Evolutionary conservation across 2,329 filamentous ascomycete genomes (phyloP).

Genomic region (Mycosphaerella sp.): DNA sequence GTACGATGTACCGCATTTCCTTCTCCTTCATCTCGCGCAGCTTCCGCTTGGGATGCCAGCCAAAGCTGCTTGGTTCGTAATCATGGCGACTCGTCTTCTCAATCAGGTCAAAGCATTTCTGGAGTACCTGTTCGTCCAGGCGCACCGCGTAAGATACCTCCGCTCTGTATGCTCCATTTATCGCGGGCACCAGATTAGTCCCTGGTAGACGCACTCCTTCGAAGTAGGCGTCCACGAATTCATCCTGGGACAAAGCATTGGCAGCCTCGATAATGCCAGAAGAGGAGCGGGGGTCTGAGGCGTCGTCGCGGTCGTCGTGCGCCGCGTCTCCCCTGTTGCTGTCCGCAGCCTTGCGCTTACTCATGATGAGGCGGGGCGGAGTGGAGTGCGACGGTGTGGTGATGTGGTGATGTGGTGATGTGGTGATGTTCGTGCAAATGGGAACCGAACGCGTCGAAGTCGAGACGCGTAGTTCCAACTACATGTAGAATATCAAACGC

Average conservation of each 20-base stretch:
- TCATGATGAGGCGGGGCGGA: constrained; percentile 5
- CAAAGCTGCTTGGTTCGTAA: constrained; percentile 56
- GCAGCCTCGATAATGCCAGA: constrained; percentile 1
- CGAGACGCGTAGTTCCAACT: constrained; percentile 1
- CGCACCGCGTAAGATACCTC: constrained; percentile 2
- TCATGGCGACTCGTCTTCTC: constrained; percentile 57
- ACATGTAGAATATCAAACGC: no score
- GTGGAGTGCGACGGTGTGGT: neutral
- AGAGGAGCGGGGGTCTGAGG: neutral
- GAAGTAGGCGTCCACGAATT: neutral
- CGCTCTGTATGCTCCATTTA: no score
- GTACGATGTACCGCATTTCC: constrained; percentile 62
- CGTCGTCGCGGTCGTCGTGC: neutral
- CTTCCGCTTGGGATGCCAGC: constrained; percentile 61
- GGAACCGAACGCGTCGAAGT: neutral
- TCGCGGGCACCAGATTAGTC: no score
- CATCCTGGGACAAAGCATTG: constrained; percentile 2
- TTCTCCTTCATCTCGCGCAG: constrained; percentile 60
- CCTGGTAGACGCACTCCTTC: no score
- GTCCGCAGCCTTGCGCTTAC: constrained; percentile 14
- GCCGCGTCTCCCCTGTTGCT: neutral
- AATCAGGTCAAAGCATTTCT: constrained; percentile 52
- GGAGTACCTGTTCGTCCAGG: constrained; percentile 30
- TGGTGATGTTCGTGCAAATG: no score
- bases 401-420: neutral